These are phyloP conservation scores for Ophiorrhiza pumila DNA, from an alignment of 257 asterid genomes.

Conservation along the genomic window DNA sequence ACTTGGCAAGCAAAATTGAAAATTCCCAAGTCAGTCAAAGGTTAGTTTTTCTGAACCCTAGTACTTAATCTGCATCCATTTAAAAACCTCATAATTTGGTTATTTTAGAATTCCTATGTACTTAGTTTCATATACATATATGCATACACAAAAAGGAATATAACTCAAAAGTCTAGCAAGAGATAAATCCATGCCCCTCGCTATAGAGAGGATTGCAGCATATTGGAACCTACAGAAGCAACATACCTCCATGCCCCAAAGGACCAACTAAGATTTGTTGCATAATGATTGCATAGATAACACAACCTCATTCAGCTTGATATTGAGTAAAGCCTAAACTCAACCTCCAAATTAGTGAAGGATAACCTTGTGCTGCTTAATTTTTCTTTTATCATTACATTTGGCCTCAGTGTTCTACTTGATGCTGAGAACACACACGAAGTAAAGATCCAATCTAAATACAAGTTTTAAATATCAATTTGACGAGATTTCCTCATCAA, in stretches of 20 bases:
- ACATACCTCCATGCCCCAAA: neutral
- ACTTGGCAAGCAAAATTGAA: neutral
- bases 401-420: neutral
- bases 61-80: neutral
- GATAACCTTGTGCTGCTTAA: neutral
- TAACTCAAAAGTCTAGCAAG: neutral
- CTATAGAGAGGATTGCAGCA: neutral
- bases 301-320: no score
- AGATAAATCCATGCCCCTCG: neutral
- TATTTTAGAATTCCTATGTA: neutral
- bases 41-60: neutral
- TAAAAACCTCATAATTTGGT: no score
- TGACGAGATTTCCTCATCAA: neutral
- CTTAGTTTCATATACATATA: neutral
- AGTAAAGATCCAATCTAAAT: neutral
- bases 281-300: neutral
- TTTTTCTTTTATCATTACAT: neutral
- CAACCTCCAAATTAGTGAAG: conserved; percentile 5
- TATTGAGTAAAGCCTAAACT: neutral
- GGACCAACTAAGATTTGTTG: neutral
- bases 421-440: neutral
- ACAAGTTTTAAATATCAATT: no score
- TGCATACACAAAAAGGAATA: neutral
- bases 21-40: neutral
- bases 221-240: neutral